Conservation (phyloP, 2,329 filamentous ascomycete genomes). For the Amauroascus verrucosus region DNA sequence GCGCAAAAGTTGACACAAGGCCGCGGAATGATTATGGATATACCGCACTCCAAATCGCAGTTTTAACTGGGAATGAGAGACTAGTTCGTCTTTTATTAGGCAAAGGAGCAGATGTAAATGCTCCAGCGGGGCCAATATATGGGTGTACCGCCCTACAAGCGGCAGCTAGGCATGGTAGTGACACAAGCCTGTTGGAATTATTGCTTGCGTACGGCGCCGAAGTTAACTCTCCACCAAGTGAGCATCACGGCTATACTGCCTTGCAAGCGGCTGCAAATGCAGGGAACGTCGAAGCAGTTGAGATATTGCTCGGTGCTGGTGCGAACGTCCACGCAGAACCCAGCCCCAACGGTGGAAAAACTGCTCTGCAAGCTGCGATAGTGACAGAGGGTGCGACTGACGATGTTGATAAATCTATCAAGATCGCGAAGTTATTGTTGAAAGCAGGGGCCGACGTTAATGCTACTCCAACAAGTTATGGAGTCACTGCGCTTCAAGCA, state of each 20-base stretch:
- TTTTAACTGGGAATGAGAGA: conserved; percentile 16
- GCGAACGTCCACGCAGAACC: conserved; percentile 17
- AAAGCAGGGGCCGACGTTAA: conserved; percentile 4
- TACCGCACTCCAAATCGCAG: conserved; percentile 23
- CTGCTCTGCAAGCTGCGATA: conserved; percentile 21
- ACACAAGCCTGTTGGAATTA: conserved; percentile 14
- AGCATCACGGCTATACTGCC: conserved; percentile 13
- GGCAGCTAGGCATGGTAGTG: conserved; percentile 5
- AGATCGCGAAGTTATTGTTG: conserved; percentile 3
- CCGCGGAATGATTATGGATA: conserved; percentile 13
- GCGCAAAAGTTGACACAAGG: conserved; percentile 17
- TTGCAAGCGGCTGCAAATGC: conserved; percentile 16
- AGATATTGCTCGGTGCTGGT: conserved; percentile 16
- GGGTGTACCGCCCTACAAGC: conserved; percentile 13
- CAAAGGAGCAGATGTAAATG: conserved; percentile 14
- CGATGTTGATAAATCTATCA: neutral
- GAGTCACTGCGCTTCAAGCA: conserved; percentile 1
- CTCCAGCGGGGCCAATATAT: conserved; percentile 3
- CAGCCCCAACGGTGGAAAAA: conserved; percentile 14
- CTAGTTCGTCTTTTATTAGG: conserved; percentile 19
- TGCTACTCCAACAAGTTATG: neutral
- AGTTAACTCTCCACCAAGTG: conserved; percentile 20
- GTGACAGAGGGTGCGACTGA: no score
- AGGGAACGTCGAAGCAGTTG: conserved; percentile 16
- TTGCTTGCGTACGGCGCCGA: conserved; percentile 32